Conservation (phyloP, 441 rosid genomes). For the Mallotus japonicus region DNA sequence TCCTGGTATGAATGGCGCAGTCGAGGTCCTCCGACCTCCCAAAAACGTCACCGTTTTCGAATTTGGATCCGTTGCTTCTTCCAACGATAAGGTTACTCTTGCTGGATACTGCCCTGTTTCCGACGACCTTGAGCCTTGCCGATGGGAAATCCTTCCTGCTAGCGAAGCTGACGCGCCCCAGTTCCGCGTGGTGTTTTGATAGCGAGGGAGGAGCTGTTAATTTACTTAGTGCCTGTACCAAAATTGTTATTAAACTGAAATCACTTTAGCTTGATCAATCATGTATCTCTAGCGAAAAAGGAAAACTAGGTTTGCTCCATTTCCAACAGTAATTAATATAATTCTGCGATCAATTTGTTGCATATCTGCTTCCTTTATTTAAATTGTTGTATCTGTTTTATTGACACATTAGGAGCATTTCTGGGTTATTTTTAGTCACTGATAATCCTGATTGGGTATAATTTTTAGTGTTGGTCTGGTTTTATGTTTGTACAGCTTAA, state of each 20-base stretch:
- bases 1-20: constrained; percentile 82
- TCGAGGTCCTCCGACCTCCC: constrained; percentile 68
- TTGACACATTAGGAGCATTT: too few relatives aligned
- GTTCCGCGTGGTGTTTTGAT: constrained; percentile 85
- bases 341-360: background rate
- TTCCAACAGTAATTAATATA: background rate
- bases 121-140: constrained; percentile 91
- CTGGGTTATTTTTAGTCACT: too few relatives aligned
- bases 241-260: too few relatives aligned
- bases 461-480: too few relatives aligned
- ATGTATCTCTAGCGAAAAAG: background rate
- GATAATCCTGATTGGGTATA: too few relatives aligned
- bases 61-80: constrained; percentile 73
- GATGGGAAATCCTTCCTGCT: constrained; percentile 90
- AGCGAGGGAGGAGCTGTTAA: background rate
- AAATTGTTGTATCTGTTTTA: too few relatives aligned
- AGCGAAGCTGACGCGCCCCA: constrained; percentile 73
- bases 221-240: background rate
- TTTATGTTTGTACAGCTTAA: too few relatives aligned
- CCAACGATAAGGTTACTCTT: constrained; percentile 81
- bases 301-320: background rate
- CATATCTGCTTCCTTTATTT: too few relatives aligned
- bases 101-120: constrained; percentile 93
- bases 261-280: too few relatives aligned
- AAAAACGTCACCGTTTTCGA: constrained; percentile 81